phyloP scores from a whole-genome alignment of 2,329 filamentous ascomycete species.

The Aspergillus awamori region DNA sequence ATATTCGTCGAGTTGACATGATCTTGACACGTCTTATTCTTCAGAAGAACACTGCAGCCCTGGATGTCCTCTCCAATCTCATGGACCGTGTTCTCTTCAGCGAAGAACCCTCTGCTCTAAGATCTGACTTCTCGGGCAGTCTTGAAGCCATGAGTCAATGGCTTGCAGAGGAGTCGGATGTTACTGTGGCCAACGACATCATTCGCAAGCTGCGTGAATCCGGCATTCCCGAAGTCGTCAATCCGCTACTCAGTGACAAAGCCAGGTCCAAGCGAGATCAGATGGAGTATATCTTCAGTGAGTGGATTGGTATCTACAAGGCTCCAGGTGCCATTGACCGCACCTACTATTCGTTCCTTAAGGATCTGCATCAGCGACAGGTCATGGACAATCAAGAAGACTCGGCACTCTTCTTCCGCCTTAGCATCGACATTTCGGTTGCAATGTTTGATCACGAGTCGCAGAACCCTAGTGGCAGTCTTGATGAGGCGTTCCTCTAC shows the following conservation, averaged over 20 bases:
- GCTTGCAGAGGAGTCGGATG: constrained; percentile 72
- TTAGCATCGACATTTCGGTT: constrained; percentile 78
- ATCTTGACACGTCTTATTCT: constrained; percentile 73
- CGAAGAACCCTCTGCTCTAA: constrained; percentile 74
- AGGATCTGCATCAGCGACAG: constrained; percentile 75
- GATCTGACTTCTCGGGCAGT: constrained; percentile 82
- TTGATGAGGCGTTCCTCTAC: constrained; percentile 63
- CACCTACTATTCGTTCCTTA: constrained; percentile 73
- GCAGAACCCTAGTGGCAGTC: constrained; percentile 61
- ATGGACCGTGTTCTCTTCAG: constrained; percentile 78
- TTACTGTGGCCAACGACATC: constrained; percentile 69
- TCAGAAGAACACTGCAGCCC: constrained; percentile 68
- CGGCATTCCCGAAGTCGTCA: constrained; percentile 58
- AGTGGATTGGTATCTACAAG: constrained; percentile 85
- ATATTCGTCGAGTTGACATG: constrained; percentile 67
- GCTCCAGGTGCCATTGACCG: constrained; percentile 76
- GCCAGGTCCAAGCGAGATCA: constrained; percentile 71
- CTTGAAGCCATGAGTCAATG: constrained; percentile 80
- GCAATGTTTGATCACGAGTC: constrained; percentile 74
- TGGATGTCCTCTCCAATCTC: constrained; percentile 79
- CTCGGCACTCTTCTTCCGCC: constrained; percentile 75
- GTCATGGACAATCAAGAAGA: constrained; percentile 76
- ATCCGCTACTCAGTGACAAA: constrained; percentile 59
- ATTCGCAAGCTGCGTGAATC: constrained; percentile 65
- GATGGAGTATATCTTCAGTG: constrained; percentile 91